Evolutionary conservation across 2,329 filamentous ascomycete genomes (phyloP), one percentile per base, ranked within the genome.

Genomic region (Fusarium falciforme): DNA sequence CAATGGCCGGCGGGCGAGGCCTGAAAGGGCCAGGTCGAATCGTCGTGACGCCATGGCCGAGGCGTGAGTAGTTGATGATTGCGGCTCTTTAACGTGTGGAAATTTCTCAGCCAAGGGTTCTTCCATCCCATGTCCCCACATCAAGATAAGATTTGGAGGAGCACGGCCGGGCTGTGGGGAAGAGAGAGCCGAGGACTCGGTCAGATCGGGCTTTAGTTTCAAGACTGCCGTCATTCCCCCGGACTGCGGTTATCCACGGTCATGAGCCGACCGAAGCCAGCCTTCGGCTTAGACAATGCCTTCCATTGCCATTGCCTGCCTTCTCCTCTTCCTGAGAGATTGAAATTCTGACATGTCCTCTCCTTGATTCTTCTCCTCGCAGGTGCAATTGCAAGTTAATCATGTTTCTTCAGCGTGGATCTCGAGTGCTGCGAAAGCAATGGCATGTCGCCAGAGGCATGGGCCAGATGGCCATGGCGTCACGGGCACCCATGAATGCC

Each of bases 381-480:
- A 71, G 64, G 47, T 55, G 22, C 63, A 72, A 71, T 73, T 64
- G 35, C 61, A 65, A 70, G 55, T 49, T 49, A 38, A 75, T 49
- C 57, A 92, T 92, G 90, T 88, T 90, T 82, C 83, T 89, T 66
- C 87, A 85, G 75, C 83, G 86, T 72, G 84, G 86, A 78, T 86
- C 88, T 49, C 85, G 87, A 76, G 83, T 83, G 67, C 79, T 89
- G 71, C 84, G 85, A 71, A 84, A 83, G 72, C 88, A 89, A 86
- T 87, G 86, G 85, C 85, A 82, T 70, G 79, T 85, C 60, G 86
- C 83, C 76, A 85, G 80, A 67, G 80, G 82, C 74, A 75, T 84
- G 68, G 77, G 80, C 73, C 83, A 80, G 68, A 79, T 83, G 76
- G 78, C 80, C 62, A 76, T 80, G 71, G 71, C 79, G 71, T 73